Percentiles rank a stretch among this genome's conserved stretches.
phyloP scores from a whole-genome alignment of 73 alveolate genomes.

The Paramecium pentaurelia region DNA sequence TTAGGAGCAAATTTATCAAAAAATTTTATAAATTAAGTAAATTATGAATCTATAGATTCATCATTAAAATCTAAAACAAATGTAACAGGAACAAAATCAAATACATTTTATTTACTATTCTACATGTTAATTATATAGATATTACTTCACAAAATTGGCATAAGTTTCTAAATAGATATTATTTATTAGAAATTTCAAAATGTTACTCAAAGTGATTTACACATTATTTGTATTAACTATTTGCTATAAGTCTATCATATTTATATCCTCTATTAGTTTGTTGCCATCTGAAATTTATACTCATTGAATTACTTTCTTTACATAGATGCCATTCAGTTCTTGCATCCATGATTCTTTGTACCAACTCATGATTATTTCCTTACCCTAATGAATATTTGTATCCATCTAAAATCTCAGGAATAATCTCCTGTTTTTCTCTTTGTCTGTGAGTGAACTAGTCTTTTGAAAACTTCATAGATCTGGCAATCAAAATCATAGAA shows the following conservation, averaged over 20 bases:
- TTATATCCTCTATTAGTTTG: slow-evolving; percentile 69
- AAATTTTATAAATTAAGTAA: slow-evolving; percentile 37
- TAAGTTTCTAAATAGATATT: slow-evolving; percentile 69
- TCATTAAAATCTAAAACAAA: slow-evolving; percentile 73
- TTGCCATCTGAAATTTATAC: slow-evolving; percentile 76
- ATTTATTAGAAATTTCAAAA: slow-evolving; percentile 81
- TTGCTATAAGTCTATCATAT: slow-evolving; percentile 63
- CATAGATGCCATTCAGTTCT: slow-evolving; percentile 68
- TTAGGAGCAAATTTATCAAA: slow-evolving; percentile 56
- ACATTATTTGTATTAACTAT: slow-evolving; percentile 69
- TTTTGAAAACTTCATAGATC: slow-evolving; percentile 12
- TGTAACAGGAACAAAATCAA: slow-evolving; percentile 83
- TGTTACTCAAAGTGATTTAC: slow-evolving; percentile 90
- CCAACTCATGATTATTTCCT: slow-evolving; percentile 72
- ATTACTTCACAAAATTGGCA: slow-evolving; percentile 71
- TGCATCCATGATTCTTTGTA: slow-evolving; percentile 58
- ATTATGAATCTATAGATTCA: slow-evolving; percentile 44
- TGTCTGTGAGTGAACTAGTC: not conserved
- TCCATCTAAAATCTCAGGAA: not conserved
- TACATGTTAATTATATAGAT: not conserved
- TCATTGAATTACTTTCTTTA: slow-evolving; percentile 62
- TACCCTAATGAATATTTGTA: slow-evolving; percentile 51
- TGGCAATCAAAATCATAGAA: slow-evolving; percentile 38
- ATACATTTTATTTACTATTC: slow-evolving; percentile 67
- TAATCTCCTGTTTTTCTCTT: not conserved